Evolutionary conservation across 73 alveolate genomes (phyloP).

Genomic region (Tetrahymena elliotti): DNA sequence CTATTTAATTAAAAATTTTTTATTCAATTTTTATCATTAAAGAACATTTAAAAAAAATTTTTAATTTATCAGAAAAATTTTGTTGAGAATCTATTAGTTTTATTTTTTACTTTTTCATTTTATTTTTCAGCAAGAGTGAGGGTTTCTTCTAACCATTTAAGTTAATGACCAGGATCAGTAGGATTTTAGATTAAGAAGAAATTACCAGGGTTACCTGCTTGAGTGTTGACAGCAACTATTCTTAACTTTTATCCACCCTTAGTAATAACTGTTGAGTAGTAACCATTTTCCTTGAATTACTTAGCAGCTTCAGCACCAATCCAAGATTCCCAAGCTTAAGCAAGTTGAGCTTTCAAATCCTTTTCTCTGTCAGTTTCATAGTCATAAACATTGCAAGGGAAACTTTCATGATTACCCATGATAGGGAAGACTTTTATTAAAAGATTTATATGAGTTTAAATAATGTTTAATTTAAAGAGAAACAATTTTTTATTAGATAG

Average conservation of each 20-base stretch:
- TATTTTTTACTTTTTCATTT: background rate
- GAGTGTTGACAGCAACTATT: slow-evolving; percentile 26
- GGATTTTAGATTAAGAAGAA: slow-evolving; percentile 28
- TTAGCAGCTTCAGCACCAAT: slow-evolving; percentile 33
- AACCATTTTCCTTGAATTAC: slow-evolving; percentile 28
- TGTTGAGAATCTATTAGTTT: background rate
- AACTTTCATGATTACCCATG: slow-evolving; percentile 41
- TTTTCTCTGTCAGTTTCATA: slow-evolving; percentile 19
- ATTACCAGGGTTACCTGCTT: slow-evolving; percentile 40
- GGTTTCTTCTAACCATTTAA: slow-evolving; percentile 29
- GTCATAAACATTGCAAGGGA: slow-evolving; percentile 31
- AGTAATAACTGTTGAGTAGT: slow-evolving; percentile 1
- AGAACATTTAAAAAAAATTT: background rate
- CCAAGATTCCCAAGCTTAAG: slow-evolving; percentile 40
- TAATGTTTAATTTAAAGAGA: background rate
- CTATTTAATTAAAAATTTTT: background rate
- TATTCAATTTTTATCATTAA: background rate
- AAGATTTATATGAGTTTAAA: background rate
- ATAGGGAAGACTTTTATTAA: slow-evolving; percentile 13
- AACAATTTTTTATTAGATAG: background rate
- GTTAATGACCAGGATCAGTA: slow-evolving; percentile 33
- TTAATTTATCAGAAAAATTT: background rate
- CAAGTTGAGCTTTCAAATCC: slow-evolving; percentile 12
- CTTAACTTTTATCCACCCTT: slow-evolving; percentile 3
- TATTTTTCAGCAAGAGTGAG: slow-evolving; percentile 11